These are phyloP conservation scores for Pleomassaria siparia DNA, from an alignment of 2,329 filamentous ascomycete species.

Conservation along the genomic window DNA sequence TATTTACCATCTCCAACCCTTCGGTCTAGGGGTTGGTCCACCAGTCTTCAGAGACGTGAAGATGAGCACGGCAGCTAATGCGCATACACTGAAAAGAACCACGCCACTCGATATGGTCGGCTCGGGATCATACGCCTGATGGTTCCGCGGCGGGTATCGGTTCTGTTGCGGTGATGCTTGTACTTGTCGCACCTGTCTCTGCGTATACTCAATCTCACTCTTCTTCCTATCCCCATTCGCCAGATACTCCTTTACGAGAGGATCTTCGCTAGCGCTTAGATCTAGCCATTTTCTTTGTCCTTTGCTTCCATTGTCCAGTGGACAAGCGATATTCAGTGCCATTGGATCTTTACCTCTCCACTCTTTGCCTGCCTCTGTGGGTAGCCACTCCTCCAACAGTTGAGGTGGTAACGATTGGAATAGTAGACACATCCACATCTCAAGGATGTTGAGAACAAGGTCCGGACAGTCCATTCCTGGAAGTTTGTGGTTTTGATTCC, in stretches of 20 bases:
- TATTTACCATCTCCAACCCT: too few species aligned
- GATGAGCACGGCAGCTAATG: neutral
- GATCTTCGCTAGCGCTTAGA: slow-evolving; percentile 23
- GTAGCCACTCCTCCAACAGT: slow-evolving; percentile 26
- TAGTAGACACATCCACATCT: slow-evolving; percentile 40
- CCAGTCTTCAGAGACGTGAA: neutral
- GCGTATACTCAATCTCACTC: neutral
- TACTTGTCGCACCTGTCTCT: neutral
- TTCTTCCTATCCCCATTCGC: slow-evolving; percentile 4
- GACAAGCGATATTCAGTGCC: slow-evolving; percentile 34
- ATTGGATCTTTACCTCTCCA: neutral
- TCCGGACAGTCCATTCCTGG: slow-evolving; percentile 29
- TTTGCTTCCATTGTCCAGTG: slow-evolving; percentile 30
- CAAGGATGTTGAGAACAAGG: slow-evolving; percentile 35
- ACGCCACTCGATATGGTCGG: neutral
- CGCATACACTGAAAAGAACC: neutral
- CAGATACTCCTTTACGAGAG: slow-evolving; percentile 25
- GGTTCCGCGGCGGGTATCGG: too few species aligned
- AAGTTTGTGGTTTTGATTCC: slow-evolving; percentile 14
- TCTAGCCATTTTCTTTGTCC: slow-evolving; percentile 22
- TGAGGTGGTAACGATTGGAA: slow-evolving; percentile 27
- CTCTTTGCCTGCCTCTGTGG: neutral
- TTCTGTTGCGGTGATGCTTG: neutral
- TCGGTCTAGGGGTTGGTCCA: too few species aligned
- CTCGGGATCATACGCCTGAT: too few species aligned